Base-by-base conservation (phyloP, 768 basidiomycete species). In the Harrya chromipes region DNA sequence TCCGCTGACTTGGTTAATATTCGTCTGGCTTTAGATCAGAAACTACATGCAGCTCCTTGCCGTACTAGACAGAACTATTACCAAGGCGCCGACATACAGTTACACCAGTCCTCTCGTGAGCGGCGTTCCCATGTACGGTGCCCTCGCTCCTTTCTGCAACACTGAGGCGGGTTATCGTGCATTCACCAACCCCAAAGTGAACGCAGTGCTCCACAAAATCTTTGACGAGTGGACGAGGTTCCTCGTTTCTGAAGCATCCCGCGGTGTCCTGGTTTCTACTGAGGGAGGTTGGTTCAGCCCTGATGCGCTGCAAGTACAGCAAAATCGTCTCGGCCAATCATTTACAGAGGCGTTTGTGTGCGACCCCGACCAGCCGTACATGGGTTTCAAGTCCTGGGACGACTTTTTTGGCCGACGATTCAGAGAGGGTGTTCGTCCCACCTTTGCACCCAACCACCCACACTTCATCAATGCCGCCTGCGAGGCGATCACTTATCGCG, bases 401-500 rank as follows among this genome's bases (percentile, higher is more conserved):
- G 71, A 77, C 55, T 83, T 81, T 69, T 85, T 85, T 61, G 74
- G 67, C 17, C 62, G 81, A 1, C 50, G 54, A 4, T 72, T 80
- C 61, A 63, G 67, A 16, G 59, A 62, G 1, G 67, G 59, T 1
- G 59, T 71, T 12, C 78, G 82, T 29, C 74, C 77, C 4, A 57
- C 78, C 26, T 48, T 63, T 13, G 36, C 39, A 9, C 59, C 65
- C 0, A 56, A 62, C 17, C 49, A 66, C 39, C 29, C 64, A 24
- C 42, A 46, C n/a, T 53, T 81, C 53, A 67, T 85, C 57, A 72
- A 66, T 49, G 74, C 69, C 51, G 67, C 77, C 11, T 84, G 82
- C 69, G 83, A 85, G 59, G 79, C 78, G 16, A 71, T 64, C 17
- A 61, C 79, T 4, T 74, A 78, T 60, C 66, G 71, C 34, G 69